phyloP scores from a whole-genome alignment of 176 grass and related monocot genomes.

The Raddia distichophylla region DNA sequence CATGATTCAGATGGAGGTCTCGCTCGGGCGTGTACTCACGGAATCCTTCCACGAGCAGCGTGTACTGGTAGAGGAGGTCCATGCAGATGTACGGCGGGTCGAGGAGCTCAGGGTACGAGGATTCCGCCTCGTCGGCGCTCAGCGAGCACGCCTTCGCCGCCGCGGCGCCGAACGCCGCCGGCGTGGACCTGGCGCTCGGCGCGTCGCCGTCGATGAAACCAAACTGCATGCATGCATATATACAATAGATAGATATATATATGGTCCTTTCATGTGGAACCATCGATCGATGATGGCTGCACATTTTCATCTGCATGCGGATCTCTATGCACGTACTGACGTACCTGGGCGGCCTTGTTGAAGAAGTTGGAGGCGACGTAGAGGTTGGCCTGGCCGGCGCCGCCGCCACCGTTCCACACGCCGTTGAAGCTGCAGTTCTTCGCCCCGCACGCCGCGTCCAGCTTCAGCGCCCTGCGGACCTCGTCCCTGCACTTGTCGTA shows the following conservation, averaged over 20 bases:
- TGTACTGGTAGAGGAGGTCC: slow-evolving; percentile 56
- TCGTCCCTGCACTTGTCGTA: not conserved
- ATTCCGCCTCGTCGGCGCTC: not conserved
- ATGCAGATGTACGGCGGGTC: slow-evolving; percentile 56
- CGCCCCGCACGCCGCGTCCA: not conserved
- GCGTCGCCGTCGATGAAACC: slow-evolving; percentile 18
- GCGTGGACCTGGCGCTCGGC: slow-evolving; percentile 11
- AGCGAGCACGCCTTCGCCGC: slow-evolving; percentile 17
- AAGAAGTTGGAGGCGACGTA: not conserved
- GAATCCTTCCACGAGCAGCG: slow-evolving; percentile 45
- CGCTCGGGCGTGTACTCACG: slow-evolving; percentile 14
- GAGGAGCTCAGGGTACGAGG: not conserved
- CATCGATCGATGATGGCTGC: no score
- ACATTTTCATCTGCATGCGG: no score
- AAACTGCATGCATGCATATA: slow-evolving; percentile 11
- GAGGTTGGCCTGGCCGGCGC: not conserved
- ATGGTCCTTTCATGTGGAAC: no score
- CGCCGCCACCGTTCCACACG: not conserved
- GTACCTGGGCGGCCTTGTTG: not conserved
- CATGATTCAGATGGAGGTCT: no score
- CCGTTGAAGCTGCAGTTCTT: not conserved
- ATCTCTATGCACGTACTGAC: no score
- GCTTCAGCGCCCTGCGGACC: not conserved
- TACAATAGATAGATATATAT: no score
- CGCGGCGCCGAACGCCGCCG: not conserved